phyloP scores from a whole-genome alignment of 2,329 filamentous ascomycete genomes.

The Fusarium sp. region DNA sequence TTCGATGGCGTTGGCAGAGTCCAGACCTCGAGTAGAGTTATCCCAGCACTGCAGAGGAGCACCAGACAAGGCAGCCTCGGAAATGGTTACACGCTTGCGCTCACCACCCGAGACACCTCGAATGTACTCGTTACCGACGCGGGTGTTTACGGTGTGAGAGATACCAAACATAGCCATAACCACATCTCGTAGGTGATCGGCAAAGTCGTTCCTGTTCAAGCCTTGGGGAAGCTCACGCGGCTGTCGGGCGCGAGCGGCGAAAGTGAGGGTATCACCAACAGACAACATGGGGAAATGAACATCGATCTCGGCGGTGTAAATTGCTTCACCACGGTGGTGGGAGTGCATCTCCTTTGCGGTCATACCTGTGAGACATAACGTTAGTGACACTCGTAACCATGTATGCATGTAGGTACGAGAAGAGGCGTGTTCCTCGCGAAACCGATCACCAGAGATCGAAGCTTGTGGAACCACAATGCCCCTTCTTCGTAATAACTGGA shows the following conservation, averaged over 20 bases:
- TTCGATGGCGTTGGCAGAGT: conserved; percentile 81
- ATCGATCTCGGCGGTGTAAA: conserved; percentile 88
- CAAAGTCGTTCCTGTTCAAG: conserved; percentile 66
- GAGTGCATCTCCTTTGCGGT: conserved; percentile 80
- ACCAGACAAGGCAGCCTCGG: conserved; percentile 70
- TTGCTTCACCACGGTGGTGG: conserved; percentile 84
- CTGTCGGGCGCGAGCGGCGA: conserved; percentile 78
- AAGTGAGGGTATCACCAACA: conserved; percentile 83
- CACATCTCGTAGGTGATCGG: conserved; percentile 76
- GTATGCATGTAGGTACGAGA: conserved; percentile 7
- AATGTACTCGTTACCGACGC: conserved; percentile 80
- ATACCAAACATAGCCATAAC: conserved; percentile 83
- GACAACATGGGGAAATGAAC: conserved; percentile 83
- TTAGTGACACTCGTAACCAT: conserved; percentile 27
- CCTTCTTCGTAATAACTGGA: not conserved
- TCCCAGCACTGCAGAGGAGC: conserved; percentile 76
- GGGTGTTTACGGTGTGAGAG: conserved; percentile 78
- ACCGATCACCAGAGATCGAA: conserved; percentile 14
- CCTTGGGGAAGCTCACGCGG: conserved; percentile 72
- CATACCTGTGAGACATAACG: conserved; percentile 61
- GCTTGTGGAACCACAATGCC: conserved; percentile 12
- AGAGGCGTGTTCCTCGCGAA: conserved; percentile 24
- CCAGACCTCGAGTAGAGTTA: conserved; percentile 80
- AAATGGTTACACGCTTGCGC: conserved; percentile 75
- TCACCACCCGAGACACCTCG: conserved; percentile 82